Evolutionary conservation across 106 monocot species (phyloP), one percentile per base, ranked within the genome.

Genomic region (Apostasia shenzhenica): DNA sequence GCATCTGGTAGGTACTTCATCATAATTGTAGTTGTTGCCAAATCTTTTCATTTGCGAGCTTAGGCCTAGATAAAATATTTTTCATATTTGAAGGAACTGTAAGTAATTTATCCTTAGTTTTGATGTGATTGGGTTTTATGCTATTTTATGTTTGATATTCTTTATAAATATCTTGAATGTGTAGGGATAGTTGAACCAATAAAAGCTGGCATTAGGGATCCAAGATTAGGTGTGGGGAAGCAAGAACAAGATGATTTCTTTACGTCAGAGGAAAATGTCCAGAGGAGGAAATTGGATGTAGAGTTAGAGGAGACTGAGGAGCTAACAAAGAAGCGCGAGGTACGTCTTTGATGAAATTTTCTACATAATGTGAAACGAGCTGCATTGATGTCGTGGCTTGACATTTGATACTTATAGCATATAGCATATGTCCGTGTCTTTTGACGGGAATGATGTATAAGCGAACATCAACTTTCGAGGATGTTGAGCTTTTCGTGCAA

Each of bases 161-260:
- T 54, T 11, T 54, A 39, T 66, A 11, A 46, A 45, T 13, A 6
- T 66, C 48, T 44, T 9, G 10, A 54, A 74, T 14, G 61, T 66
- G 49, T 75, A 99, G 99, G 99, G 46, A 99, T 99, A 74, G 72
- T 80, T 61, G 99, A 99, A 65, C 99, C 99, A 57, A 99, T 99
- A 85, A 92, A 81, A 68, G 83, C 99, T 57, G 87, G 82, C 60
- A 85, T 99, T 41, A 83, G 99, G 58, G 99, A 99, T 80, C 76
- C 92, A 77, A 99, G 90, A 61, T 74, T 99, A 56, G 99, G 99
- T 43, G 87, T 93, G 41, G 99, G 99, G 41, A 99, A 99, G 57
- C 99, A 99, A 72, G 99, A 99, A 51, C 81, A 99, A 78, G 99
- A 99, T 78, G 99, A 99, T 48, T 99, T 92, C 49, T 99, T 99